phyloP scores from a whole-genome alignment of 2,329 filamentous ascomycete species.

The Escovopsis sp. region DNA sequence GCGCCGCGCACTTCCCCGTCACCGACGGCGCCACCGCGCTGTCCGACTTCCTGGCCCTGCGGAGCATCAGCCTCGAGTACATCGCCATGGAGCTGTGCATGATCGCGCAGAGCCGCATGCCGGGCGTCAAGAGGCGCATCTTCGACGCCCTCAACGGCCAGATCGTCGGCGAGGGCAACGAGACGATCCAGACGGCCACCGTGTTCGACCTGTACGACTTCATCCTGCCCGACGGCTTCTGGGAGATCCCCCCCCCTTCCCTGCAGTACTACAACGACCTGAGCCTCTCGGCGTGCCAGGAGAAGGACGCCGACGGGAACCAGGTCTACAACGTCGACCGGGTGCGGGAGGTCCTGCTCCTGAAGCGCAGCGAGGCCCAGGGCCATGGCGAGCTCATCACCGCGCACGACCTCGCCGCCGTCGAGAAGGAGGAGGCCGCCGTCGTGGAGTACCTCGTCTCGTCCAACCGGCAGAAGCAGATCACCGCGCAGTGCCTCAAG shows the following conservation, averaged over 20 bases:
- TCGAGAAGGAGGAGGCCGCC: constrained; percentile 45
- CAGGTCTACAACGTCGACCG: constrained; percentile 54
- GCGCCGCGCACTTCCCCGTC: constrained; percentile 51
- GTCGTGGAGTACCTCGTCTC: constrained; percentile 48
- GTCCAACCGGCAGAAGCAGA: constrained; percentile 47
- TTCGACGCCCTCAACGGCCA: constrained; percentile 67
- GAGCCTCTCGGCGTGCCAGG: constrained; percentile 50
- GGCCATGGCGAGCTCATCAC: constrained; percentile 33
- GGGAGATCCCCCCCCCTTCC: constrained; percentile 35
- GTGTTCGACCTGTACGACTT: constrained; percentile 94
- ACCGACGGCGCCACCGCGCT: constrained; percentile 54
- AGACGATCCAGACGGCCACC: constrained; percentile 53
- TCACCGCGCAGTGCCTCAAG: constrained; percentile 42
- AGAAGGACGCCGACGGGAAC: constrained; percentile 41
- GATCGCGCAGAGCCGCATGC: constrained; percentile 54
- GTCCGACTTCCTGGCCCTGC: constrained; percentile 61
- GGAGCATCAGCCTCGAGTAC: constrained; percentile 72
- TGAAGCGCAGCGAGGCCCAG: constrained; percentile 51
- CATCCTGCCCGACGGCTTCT: constrained; percentile 39
- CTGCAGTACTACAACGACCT: constrained; percentile 50
- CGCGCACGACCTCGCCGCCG: constrained; percentile 31
- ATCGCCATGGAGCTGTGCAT: constrained; percentile 71
- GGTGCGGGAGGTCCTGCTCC: constrained; percentile 56
- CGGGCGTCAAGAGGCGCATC: constrained; percentile 53
- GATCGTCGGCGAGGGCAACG: constrained; percentile 50